Conservation (phyloP, 225 moss, liverwort and hornwort genomes). For the Anthoceros angustus region DNA sequence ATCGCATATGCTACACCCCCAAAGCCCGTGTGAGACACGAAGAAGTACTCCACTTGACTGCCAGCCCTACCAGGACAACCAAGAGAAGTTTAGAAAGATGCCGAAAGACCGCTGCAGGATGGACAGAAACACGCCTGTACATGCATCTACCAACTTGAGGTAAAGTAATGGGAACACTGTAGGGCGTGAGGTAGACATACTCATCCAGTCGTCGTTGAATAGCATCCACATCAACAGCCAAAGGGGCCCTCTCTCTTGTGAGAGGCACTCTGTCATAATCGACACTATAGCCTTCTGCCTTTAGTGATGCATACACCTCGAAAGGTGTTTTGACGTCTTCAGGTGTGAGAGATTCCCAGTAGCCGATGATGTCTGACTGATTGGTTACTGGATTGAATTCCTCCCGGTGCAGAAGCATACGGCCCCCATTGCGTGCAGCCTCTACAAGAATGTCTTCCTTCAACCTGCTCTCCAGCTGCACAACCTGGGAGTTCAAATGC, state of each 20-base stretch:
- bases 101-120: neutral
- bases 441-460: conserved; percentile 91
- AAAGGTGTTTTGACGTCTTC: conserved; percentile 91
- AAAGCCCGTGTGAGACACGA: conserved; percentile 93
- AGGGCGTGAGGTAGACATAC: conserved; percentile 26
- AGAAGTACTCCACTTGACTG: conserved; percentile 69
- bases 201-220: conserved; percentile 77
- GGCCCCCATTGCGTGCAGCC: conserved; percentile 68
- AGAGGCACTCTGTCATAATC: conserved; percentile 87
- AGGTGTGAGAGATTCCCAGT: conserved; percentile 71
- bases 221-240: conserved; percentile 78
- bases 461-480: conserved; percentile 92
- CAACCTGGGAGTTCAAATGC: conserved; percentile 38
- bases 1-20: conserved; percentile 98
- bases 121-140: conserved; percentile 14
- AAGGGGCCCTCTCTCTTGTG: conserved; percentile 85
- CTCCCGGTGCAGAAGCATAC: conserved; percentile 83
- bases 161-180: neutral
- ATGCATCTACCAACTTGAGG: neutral
- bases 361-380: conserved; percentile 82
- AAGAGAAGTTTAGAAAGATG: neutral
- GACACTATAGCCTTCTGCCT: conserved; percentile 63
- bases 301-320: conserved; percentile 70
- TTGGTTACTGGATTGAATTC: conserved; percentile 50
- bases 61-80: conserved; percentile 28